A percentile compares a stretch with the other conserved stretches of the same genome.
Evolutionary conservation across 352 stramenopile genomes (phyloP).

Genomic region (Phytophthora agathidicida): DNA sequence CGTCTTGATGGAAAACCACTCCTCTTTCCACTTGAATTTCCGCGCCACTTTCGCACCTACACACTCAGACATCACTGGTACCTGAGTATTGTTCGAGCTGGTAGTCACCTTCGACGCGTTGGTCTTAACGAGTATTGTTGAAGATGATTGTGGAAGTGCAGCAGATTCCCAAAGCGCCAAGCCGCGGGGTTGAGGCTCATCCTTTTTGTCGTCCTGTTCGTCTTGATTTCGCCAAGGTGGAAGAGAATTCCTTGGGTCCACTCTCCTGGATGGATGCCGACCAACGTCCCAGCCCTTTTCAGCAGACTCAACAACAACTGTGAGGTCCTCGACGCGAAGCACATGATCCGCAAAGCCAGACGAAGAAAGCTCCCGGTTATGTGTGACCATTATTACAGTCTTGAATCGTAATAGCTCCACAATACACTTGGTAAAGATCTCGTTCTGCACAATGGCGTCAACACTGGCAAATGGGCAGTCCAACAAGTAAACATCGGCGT

Average conservation of each 20-base stretch:
- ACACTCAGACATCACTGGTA: conserved; percentile 31
- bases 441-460: conserved; percentile 62
- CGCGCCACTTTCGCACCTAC: conserved; percentile 22
- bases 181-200: not conserved
- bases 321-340: conserved; percentile 40
- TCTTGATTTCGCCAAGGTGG: conserved; percentile 33
- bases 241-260: conserved; percentile 36
- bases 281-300: conserved; percentile 29
- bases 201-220: not conserved
- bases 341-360: conserved; percentile 53
- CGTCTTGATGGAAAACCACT: conserved; percentile 36
- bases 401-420: conserved; percentile 54
- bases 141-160: not conserved
- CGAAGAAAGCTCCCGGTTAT: conserved; percentile 56
- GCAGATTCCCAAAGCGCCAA: conserved; percentile 34
- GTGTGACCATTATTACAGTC: conserved; percentile 57
- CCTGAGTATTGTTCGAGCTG: conserved; percentile 8
- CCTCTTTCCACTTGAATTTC: conserved; percentile 36
- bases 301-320: conserved; percentile 29
- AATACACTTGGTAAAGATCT: conserved; percentile 67
- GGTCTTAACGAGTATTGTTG: conserved; percentile 4
- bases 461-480: conserved; percentile 62
- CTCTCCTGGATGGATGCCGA: conserved; percentile 25
- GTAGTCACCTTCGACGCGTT: conserved; percentile 3
- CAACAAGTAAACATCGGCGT: conserved; percentile 61